phyloP scores from a whole-genome alignment of 805 yeast genomes.

The Limtongia smithiae region DNA sequence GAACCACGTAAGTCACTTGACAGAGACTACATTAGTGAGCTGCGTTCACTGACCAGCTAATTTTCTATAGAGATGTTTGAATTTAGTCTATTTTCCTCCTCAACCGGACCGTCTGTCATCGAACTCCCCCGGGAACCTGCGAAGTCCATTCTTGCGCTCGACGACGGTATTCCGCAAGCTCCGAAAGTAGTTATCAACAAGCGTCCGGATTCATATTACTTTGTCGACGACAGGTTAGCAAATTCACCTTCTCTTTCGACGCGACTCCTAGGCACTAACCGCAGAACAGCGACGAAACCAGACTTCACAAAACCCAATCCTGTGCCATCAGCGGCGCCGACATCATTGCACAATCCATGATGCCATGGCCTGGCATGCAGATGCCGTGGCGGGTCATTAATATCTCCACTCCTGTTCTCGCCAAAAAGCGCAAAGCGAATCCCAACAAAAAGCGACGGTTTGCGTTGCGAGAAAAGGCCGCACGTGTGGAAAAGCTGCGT shows the following conservation, averaged over 20 bases:
- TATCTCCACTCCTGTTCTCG: constrained; percentile 2
- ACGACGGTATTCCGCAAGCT: constrained; percentile 7
- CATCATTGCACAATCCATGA: constrained; percentile 12
- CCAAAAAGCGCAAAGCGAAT: constrained; percentile 5
- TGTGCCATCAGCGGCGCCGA: constrained; percentile 20
- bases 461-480: constrained; percentile 1
- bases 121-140: constrained; percentile 4
- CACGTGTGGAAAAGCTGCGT: background rate
- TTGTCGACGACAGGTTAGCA: constrained; percentile 12
- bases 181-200: constrained; percentile 13
- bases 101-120: constrained; percentile 7
- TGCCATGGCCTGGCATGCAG: constrained; percentile 16
- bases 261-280: background rate
- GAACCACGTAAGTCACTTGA: no score
- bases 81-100: constrained; percentile 18
- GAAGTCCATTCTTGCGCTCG: background rate
- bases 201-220: constrained; percentile 24
- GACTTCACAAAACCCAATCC: constrained; percentile 1
- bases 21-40: no score
- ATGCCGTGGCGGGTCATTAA: constrained; percentile 22
- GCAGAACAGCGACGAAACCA: constrained; percentile 3
- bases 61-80: constrained; percentile 16
- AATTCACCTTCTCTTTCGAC: background rate
- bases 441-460: constrained; percentile 21
- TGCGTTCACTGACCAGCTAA: no score